These are phyloP conservation scores for Trichoderma sp. DNA, from an alignment of 2,329 filamentous ascomycete genomes.

Conservation along the genomic window DNA sequence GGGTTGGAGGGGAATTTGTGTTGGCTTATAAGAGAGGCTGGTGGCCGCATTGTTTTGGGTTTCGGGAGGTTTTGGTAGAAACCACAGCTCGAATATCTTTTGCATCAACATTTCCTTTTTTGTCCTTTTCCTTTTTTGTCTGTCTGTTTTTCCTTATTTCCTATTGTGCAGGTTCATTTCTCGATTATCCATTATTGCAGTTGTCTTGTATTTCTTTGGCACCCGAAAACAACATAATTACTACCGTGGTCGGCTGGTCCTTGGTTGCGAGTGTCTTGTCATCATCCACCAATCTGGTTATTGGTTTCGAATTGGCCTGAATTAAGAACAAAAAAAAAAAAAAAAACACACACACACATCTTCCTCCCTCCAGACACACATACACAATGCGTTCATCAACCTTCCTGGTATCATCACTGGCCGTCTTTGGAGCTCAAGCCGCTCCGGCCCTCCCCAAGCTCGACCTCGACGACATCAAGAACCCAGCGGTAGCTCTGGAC, in stretches of 20 bases:
- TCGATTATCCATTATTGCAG: constrained; percentile 19
- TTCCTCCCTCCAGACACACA: background rate
- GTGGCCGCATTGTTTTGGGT: constrained; percentile 6
- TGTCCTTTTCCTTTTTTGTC: constrained; percentile 24
- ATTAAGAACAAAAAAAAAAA: background rate
- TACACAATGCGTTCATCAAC: constrained; percentile 50
- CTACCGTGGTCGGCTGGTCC: constrained; percentile 6
- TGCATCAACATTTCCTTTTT: constrained; percentile 23
- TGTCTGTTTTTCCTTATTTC: constrained; percentile 22
- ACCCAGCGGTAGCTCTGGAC: constrained; percentile 40
- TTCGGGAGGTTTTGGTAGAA: background rate
- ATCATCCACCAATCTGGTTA: constrained; percentile 17
- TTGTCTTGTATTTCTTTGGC: background rate
- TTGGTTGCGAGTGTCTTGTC: constrained; percentile 15
- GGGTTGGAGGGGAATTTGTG: background rate
- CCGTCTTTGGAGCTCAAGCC: constrained; percentile 42
- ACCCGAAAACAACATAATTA: background rate
- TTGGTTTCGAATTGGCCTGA: background rate
- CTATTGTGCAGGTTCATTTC: constrained; percentile 23
- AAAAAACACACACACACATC: background rate
- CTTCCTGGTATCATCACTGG: constrained; percentile 44
- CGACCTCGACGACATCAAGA: constrained; percentile 37
- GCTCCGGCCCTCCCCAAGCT: constrained; percentile 42
- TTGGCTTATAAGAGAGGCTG: constrained; percentile 17
- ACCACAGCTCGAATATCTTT: constrained; percentile 13